Evolutionary conservation across 768 basidiomycete species (phyloP).

Genomic region (Phlebiopsis flavidoalba): DNA sequence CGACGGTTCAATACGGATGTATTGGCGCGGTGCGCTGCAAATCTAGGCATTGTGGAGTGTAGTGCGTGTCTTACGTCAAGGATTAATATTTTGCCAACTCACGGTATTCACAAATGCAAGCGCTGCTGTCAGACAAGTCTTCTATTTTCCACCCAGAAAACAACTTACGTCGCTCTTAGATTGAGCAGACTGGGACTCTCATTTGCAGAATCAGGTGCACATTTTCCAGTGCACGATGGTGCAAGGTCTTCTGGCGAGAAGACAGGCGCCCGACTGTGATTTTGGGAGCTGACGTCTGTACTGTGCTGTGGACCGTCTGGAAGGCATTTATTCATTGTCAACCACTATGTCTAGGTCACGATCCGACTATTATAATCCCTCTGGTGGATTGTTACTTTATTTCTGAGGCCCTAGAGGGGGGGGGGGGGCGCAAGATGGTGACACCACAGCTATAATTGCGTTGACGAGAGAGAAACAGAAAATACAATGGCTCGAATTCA

Average conservation of each 20-base stretch:
- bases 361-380: constrained; percentile 54
- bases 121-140: constrained; percentile 49
- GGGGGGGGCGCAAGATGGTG: constrained; percentile 5
- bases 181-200: constrained; percentile 69
- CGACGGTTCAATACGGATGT: constrained; percentile 50
- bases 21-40: constrained; percentile 53
- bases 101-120: not conserved
- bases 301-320: constrained; percentile 12
- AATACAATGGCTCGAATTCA: constrained; percentile 45
- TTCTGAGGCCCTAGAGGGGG: constrained; percentile 29
- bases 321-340: not conserved
- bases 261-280: constrained; percentile 53
- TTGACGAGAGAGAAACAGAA: constrained; percentile 53
- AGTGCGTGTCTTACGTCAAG: constrained; percentile 47
- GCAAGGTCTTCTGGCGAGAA: constrained; percentile 32
- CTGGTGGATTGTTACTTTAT: constrained; percentile 49
- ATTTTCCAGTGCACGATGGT: constrained; percentile 10
- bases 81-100: not conserved
- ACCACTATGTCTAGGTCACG: constrained; percentile 44
- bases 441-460: constrained; percentile 35
- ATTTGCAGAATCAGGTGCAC: constrained; percentile 28
- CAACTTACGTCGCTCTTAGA: constrained; percentile 50
- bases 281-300: constrained; percentile 69
- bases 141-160: constrained; percentile 39
- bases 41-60: constrained; percentile 56